Conservation (phyloP, 176 grass and related monocot species). For the Paspalum vaginatum region DNA sequence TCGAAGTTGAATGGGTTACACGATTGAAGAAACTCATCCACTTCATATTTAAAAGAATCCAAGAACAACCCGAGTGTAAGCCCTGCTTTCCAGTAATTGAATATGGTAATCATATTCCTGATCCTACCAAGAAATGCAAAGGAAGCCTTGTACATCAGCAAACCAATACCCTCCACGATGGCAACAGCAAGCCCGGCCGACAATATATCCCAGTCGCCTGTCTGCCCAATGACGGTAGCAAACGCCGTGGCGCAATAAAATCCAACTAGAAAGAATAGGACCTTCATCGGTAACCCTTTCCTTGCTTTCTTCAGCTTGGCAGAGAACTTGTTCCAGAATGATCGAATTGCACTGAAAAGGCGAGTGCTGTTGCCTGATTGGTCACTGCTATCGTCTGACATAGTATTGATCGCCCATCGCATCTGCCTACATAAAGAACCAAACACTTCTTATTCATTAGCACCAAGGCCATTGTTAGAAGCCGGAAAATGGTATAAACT, state of each 20-base stretch:
- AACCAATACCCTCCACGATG: slow-evolving; percentile 84
- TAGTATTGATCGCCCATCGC: slow-evolving; percentile 51
- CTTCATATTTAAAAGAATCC: slow-evolving; percentile 91
- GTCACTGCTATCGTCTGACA: slow-evolving; percentile 44
- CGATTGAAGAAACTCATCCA: slow-evolving; percentile 63
- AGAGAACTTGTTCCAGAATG: slow-evolving; percentile 51
- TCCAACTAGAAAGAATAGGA: slow-evolving; percentile 83
- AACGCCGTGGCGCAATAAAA: slow-evolving; percentile 95
- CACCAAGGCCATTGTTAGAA: not conserved
- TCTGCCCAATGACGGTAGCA: slow-evolving; percentile 89
- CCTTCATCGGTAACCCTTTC: slow-evolving; percentile 65
- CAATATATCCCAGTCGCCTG: slow-evolving; percentile 96
- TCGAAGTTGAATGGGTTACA: slow-evolving; percentile 66
- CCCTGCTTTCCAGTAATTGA: slow-evolving; percentile 98
- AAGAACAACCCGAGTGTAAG: slow-evolving; percentile 87
- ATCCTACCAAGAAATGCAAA: slow-evolving; percentile 63
- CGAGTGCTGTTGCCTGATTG: slow-evolving; percentile 58
- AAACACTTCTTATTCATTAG: not conserved
- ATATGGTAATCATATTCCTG: slow-evolving; percentile 62
- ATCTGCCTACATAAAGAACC: slow-evolving; percentile 24
- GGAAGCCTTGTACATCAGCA: slow-evolving; percentile 82
- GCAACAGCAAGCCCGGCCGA: slow-evolving; percentile 87
- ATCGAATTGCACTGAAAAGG: slow-evolving; percentile 57
- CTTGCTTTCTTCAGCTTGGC: slow-evolving; percentile 55
- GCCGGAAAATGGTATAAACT: not conserved